Conservation (phyloP, 352 stramenopile species). For the Pythium insidiosum region DNA sequence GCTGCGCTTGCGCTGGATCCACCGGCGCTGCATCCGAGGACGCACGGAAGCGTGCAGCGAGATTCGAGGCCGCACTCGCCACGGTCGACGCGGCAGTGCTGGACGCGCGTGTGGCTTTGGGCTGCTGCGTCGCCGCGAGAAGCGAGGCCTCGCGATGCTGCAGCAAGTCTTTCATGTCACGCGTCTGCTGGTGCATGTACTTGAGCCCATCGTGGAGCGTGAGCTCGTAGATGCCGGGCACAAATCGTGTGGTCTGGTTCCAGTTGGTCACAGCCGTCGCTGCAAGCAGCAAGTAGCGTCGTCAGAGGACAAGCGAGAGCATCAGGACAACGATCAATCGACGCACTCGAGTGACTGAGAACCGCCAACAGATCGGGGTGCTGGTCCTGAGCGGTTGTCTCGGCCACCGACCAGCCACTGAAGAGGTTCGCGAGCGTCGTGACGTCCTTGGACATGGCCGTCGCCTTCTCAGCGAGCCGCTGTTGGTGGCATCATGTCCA, state of each 20-base stretch:
- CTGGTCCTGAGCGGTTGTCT: slow-evolving; percentile 16
- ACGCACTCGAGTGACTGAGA: slow-evolving; percentile 41
- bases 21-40: slow-evolving; percentile 20
- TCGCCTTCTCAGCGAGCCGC: slow-evolving; percentile 50
- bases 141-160: slow-evolving; percentile 29
- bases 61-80: slow-evolving; percentile 20
- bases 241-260: slow-evolving; percentile 36
- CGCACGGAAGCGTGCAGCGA: slow-evolving; percentile 34
- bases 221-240: slow-evolving; percentile 58
- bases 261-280: slow-evolving; percentile 31
- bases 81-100: slow-evolving; percentile 22
- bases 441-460: slow-evolving; percentile 45
- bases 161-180: slow-evolving; percentile 56
- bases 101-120: slow-evolving; percentile 14
- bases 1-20: slow-evolving; percentile 27
- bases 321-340: neutral
- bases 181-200: slow-evolving; percentile 50
- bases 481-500: neutral
- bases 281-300: no score
- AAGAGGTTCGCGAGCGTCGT: slow-evolving; percentile 39
- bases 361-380: slow-evolving; percentile 25
- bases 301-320: neutral
- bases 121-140: slow-evolving; percentile 2
- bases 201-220: slow-evolving; percentile 56
- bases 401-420: slow-evolving; percentile 40